phyloP scores from a whole-genome alignment of 192 early-diverging fungal species.

The Phlyctochytrium arcticum region DNA sequence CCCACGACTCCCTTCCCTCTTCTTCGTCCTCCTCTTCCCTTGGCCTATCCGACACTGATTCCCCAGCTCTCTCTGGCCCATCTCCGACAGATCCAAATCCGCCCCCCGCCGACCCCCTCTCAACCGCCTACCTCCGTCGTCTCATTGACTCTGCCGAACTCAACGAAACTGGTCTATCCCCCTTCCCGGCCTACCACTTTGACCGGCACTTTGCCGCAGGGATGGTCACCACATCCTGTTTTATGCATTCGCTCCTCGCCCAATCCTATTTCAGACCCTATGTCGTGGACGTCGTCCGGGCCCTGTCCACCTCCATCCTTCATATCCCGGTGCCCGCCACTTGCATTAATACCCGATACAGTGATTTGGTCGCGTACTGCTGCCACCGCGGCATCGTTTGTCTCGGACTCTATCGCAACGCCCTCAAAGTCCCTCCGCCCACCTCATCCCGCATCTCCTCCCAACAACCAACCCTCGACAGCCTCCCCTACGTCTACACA shows the following conservation, averaged over 20 bases:
- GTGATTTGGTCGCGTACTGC: conserved; percentile 23
- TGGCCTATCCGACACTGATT: background rate
- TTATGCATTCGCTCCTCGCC: conserved; percentile 46
- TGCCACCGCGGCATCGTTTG: conserved; percentile 35
- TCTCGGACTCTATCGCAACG: conserved; percentile 35
- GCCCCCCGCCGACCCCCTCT: conserved; percentile 10
- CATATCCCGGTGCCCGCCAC: conserved; percentile 19
- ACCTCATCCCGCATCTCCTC: background rate
- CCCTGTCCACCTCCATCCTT: conserved; percentile 21
- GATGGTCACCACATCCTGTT: conserved; percentile 36
- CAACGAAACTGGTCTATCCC: conserved; percentile 41
- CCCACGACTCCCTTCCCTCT: background rate
- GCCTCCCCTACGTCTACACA: conserved; percentile 47
- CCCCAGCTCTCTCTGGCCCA: too few species aligned
- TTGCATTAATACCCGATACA: conserved; percentile 28
- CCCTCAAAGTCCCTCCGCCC: background rate
- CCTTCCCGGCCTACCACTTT: conserved; percentile 46
- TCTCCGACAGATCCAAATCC: background rate
- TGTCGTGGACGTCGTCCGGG: conserved; percentile 38
- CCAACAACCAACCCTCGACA: background rate
- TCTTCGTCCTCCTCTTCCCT: background rate
- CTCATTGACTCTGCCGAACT: conserved; percentile 43
- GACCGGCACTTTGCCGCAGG: conserved; percentile 50
- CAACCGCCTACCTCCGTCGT: conserved; percentile 38
- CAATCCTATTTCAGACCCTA: conserved; percentile 52